These are phyloP conservation scores for Lithocarpus polystachyus DNA, from an alignment of 306 rosid species.

Conservation along the genomic window DNA sequence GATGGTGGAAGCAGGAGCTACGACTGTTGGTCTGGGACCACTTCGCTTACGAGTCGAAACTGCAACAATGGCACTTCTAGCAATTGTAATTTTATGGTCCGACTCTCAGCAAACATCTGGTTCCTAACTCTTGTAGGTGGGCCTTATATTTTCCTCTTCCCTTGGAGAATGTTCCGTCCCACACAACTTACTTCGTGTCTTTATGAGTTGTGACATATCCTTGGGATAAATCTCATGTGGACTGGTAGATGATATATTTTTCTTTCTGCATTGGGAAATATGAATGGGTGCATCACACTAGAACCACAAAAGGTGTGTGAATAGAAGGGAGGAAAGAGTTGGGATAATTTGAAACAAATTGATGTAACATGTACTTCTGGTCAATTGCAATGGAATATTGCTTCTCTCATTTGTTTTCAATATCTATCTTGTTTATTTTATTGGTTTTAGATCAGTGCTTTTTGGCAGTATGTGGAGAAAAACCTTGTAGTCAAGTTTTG, in stretches of 20 bases:
- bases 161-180: background rate
- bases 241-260: background rate
- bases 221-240: background rate
- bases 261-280: background rate
- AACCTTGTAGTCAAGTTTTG: background rate
- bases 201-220: constrained; percentile 3
- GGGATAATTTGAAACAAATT: background rate
- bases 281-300: background rate
- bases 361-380: background rate
- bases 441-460: background rate
- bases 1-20: constrained; percentile 78
- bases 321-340: background rate
- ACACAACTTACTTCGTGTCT: background rate
- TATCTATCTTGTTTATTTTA: background rate
- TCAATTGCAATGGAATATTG: background rate
- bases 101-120: constrained; percentile 44
- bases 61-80: constrained; percentile 77
- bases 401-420: background rate
- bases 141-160: constrained; percentile 15
- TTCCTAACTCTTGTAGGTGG: constrained; percentile 31
- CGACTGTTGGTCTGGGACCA: constrained; percentile 74
- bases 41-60: constrained; percentile 91
- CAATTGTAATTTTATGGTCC: constrained; percentile 79
- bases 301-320: background rate
- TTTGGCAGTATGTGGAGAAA: background rate